Conservation (phyloP, 805 yeast genomes). For the Starmerella apicola region DNA sequence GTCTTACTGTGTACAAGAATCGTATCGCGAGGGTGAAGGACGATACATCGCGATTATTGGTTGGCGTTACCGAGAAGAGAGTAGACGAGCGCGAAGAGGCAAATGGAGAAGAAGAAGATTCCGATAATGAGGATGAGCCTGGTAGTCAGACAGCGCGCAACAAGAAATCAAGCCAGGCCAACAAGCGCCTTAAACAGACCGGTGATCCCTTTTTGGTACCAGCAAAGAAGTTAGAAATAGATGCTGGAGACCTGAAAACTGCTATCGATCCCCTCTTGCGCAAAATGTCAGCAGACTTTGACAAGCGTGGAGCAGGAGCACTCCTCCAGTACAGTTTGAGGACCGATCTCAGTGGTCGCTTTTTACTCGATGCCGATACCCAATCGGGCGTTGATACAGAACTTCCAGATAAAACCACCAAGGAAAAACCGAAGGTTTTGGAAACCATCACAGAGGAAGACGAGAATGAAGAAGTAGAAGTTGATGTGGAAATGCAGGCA, state of each 20-base stretch:
- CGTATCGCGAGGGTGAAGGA: slow-evolving; percentile 85
- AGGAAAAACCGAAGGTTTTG: slow-evolving; percentile 1
- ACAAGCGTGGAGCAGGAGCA: slow-evolving; percentile 33
- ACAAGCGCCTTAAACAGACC: not conserved
- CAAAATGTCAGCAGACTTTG: slow-evolving; percentile 35
- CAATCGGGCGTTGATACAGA: slow-evolving; percentile 13
- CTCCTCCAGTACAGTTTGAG: slow-evolving; percentile 39
- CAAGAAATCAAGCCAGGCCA: not conserved
- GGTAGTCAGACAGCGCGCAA: slow-evolving; percentile 18
- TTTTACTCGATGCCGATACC: slow-evolving; percentile 52
- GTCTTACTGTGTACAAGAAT: slow-evolving; percentile 83
- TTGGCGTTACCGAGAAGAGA: slow-evolving; percentile 38
- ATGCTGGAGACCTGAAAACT: slow-evolving; percentile 28
- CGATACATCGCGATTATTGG: slow-evolving; percentile 73
- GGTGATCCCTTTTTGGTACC: slow-evolving; percentile 18
- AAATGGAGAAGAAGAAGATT: slow-evolving; percentile 12
- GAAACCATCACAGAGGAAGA: slow-evolving; percentile 10
- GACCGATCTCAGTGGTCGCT: slow-evolving; percentile 44
- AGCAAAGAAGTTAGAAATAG: slow-evolving; percentile 24
- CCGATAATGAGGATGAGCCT: slow-evolving; percentile 10
- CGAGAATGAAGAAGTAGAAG: slow-evolving; percentile 30
- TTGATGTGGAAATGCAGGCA: not conserved
- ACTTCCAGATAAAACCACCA: not conserved
- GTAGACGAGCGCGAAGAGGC: slow-evolving; percentile 19
- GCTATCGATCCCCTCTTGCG: slow-evolving; percentile 33